Conservation (phyloP, 2,329 filamentous ascomycete genomes). For the Penicillium hordei region DNA sequence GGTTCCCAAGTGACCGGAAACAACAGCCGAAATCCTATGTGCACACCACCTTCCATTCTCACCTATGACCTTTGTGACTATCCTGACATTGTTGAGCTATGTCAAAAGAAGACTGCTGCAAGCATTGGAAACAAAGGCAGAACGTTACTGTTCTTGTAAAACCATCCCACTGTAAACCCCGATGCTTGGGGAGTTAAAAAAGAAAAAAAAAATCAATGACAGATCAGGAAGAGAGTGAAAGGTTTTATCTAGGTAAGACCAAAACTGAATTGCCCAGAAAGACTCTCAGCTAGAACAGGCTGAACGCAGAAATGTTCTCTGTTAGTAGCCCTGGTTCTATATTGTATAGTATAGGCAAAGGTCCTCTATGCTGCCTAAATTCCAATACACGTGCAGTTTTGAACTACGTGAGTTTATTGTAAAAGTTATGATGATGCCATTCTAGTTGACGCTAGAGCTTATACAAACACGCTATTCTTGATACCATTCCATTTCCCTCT, state of each 20-base stretch:
- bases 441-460: neutral
- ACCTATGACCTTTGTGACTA: neutral
- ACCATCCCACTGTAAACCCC: neutral
- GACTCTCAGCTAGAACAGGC: neutral
- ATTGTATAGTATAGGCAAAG: neutral
- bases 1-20: neutral
- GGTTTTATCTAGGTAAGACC: too few species aligned
- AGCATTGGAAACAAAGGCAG: neutral
- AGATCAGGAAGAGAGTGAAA: neutral
- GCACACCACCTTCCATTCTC: neutral
- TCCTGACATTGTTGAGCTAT: neutral
- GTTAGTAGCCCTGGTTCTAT: neutral
- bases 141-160: neutral
- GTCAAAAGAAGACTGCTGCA: neutral
- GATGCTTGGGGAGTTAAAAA: too few species aligned
- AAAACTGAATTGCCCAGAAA: too few species aligned
- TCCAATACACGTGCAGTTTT: neutral
- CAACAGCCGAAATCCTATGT: neutral
- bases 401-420: neutral
- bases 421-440: neutral
- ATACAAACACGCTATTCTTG: neutral
- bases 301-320: neutral
- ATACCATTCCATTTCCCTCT: constrained; percentile 2
- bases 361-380: neutral
- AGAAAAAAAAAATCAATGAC: neutral